These are phyloP conservation scores for Ligustrum vulgare DNA, from an alignment of 257 asterid genomes.

Conservation along the genomic window DNA sequence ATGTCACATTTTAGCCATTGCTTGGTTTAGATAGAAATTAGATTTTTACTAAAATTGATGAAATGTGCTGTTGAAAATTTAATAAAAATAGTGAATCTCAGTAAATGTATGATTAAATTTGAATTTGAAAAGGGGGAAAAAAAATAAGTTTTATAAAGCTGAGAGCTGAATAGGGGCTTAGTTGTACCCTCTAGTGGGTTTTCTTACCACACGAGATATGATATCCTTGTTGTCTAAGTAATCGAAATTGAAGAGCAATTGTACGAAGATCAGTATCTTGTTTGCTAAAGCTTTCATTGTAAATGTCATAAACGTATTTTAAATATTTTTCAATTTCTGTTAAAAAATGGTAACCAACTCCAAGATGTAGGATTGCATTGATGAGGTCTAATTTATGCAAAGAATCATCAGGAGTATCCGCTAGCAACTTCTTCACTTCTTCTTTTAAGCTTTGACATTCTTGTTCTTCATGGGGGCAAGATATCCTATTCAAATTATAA, in stretches of 20 bases:
- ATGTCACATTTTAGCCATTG: too few species aligned
- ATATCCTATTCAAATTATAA: too few species aligned
- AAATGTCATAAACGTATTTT: not conserved
- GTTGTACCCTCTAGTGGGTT: not conserved
- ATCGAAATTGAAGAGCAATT: conserved; percentile 8
- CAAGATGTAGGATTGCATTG: conserved; percentile 11
- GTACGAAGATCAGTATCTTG: not conserved
- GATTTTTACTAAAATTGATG: too few species aligned
- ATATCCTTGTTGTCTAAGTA: conserved; percentile 16
- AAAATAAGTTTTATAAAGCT: too few species aligned
- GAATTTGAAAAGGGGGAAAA: too few species aligned
- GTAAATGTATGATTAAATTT: too few species aligned
- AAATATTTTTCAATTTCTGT: not conserved
- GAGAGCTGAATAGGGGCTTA: too few species aligned
- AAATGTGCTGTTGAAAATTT: too few species aligned
- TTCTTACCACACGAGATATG: not conserved
- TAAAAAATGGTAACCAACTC: conserved; percentile 12
- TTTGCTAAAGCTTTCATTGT: not conserved
- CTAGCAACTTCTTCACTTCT: conserved; percentile 10
- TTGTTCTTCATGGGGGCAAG: not conserved
- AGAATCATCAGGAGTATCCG: not conserved
- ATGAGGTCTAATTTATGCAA: not conserved
- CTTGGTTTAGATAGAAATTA: too few species aligned
- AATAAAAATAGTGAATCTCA: too few species aligned
- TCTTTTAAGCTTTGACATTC: not conserved